A percentile compares a stretch with the other conserved stretches of the same genome.
These are phyloP conservation scores for Przewalskia tangutica DNA, from an alignment of 257 asterid genomes.

Conservation along the genomic window DNA sequence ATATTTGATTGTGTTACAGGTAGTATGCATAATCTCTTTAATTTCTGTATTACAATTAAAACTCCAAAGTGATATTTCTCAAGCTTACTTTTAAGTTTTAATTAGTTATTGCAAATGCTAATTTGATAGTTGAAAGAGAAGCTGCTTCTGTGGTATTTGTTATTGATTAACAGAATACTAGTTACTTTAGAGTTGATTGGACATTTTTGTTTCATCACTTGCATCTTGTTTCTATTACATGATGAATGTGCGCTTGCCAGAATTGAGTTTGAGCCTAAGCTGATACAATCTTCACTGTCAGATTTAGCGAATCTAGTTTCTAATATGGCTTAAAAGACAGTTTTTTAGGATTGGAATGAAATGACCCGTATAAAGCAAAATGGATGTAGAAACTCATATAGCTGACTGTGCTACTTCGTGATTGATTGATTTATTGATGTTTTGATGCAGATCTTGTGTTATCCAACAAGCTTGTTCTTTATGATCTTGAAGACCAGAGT, in stretches of 20 bases:
- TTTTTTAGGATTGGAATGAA: not conserved
- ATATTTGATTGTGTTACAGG: too few species aligned
- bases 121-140: not conserved
- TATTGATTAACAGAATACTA: too few species aligned
- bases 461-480: constrained; percentile 68
- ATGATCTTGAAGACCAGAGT: constrained; percentile 69
- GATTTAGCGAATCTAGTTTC: not conserved
- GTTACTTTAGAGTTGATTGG: not conserved
- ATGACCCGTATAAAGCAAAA: not conserved
- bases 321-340: not conserved
- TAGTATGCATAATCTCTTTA: too few species aligned
- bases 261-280: not conserved
- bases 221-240: not conserved
- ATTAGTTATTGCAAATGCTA: not conserved
- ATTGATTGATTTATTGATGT: not conserved
- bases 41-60: too few species aligned
- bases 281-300: too few species aligned
- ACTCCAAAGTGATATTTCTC: too few species aligned
- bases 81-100: not conserved
- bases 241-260: not conserved
- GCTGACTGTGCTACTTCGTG: not conserved
- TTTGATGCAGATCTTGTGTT: constrained; percentile 60
- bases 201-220: not conserved
- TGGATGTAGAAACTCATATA: not conserved
- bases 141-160: not conserved